Evolutionary conservation across 495 filamentous ascomycete species (phyloP).

Genomic region (Cryomyces antarcticus): DNA sequence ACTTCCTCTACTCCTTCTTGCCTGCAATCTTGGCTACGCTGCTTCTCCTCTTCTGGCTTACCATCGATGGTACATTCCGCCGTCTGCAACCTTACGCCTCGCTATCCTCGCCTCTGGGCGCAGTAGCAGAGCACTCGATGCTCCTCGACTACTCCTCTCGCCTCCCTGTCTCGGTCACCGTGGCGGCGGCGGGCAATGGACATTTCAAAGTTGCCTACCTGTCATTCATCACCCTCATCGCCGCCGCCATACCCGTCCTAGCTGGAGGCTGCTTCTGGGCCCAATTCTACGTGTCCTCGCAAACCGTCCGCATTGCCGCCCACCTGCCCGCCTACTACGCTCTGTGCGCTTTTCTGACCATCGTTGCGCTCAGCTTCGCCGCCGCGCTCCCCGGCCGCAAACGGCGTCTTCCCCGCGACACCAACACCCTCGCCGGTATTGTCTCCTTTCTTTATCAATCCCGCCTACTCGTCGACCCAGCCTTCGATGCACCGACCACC

Average conservation of each 20-base stretch:
- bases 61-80: constrained; percentile 55
- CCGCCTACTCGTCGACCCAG: constrained; percentile 43
- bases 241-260: constrained; percentile 49
- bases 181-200: constrained; percentile 37
- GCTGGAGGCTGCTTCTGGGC: constrained; percentile 68
- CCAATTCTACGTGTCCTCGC: constrained; percentile 33
- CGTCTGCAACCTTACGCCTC: constrained; percentile 56
- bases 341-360: constrained; percentile 39
- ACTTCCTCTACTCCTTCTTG: constrained; percentile 76
- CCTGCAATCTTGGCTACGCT: constrained; percentile 56
- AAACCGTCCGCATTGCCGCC: constrained; percentile 44
- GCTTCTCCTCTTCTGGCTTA: constrained; percentile 56
- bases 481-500: constrained; percentile 37
- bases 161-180: constrained; percentile 39
- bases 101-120: constrained; percentile 35
- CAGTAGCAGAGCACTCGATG: constrained; percentile 43
- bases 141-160: constrained; percentile 53
- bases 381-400: constrained; percentile 26
- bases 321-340: constrained; percentile 47
- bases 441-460: constrained; percentile 54
- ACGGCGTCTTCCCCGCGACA: constrained; percentile 44
- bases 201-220: constrained; percentile 55
- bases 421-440: constrained; percentile 52
- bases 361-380: constrained; percentile 46
- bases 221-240: constrained; percentile 41